Conservation (phyloP, 345 rosid genomes). For the Mallotus nudiflorus region DNA sequence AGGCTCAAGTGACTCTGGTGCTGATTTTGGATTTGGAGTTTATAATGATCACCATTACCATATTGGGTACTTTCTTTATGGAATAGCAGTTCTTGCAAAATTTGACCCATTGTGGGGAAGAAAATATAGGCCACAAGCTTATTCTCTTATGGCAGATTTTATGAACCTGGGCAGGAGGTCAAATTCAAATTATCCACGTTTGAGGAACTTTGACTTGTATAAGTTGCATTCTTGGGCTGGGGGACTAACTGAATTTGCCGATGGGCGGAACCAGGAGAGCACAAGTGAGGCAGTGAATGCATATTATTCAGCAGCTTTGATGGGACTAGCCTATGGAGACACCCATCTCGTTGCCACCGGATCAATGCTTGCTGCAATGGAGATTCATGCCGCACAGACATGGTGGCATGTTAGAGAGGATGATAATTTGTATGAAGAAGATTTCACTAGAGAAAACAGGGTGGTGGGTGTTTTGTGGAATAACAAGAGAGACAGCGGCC, state of each 20-base stretch:
- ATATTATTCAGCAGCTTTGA: constrained; percentile 79
- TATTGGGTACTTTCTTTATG: constrained; percentile 84
- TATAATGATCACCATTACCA: constrained; percentile 83
- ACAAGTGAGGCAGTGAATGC: constrained; percentile 89
- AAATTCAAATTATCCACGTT: constrained; percentile 54
- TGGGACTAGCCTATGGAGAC: constrained; percentile 92
- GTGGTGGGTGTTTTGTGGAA: constrained; percentile 83
- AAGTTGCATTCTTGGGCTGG: constrained; percentile 97
- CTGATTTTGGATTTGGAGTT: constrained; percentile 77
- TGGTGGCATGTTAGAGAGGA: constrained; percentile 91
- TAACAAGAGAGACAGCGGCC: constrained; percentile 78
- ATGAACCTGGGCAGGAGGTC: constrained; percentile 59
- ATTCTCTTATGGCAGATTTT: constrained; percentile 71
- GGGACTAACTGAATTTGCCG: constrained; percentile 78
- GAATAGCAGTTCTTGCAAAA: constrained; percentile 79
- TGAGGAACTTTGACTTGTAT: constrained; percentile 80
- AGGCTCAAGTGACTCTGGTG: constrained; percentile 65
- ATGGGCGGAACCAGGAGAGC: constrained; percentile 88
- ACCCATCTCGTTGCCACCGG: constrained; percentile 61
- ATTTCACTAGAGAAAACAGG: constrained; percentile 68
- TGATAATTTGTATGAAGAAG: constrained; percentile 46
- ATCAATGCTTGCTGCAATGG: constrained; percentile 67
- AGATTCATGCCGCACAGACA: constrained; percentile 76
- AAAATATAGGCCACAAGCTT: constrained; percentile 75
- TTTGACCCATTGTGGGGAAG: constrained; percentile 79